A percentile compares a stretch with the other conserved stretches of the same genome.
phyloP scores from a whole-genome alignment of 371 early-diverging fungal genomes.

The Polyrhizophydium stewartii region DNA sequence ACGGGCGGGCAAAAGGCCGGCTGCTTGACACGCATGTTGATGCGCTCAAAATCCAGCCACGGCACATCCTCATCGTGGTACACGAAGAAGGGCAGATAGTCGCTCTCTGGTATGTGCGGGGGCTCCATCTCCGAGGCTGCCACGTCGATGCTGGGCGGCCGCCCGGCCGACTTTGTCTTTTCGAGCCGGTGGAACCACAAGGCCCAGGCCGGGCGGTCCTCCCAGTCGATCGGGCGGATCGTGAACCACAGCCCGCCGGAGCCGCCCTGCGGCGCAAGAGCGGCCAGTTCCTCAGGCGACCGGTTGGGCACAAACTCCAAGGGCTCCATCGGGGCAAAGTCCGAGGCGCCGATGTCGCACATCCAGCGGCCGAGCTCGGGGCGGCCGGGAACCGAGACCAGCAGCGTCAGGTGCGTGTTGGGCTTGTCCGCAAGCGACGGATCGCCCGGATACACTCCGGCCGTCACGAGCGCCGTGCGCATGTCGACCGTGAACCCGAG shows the following conservation, averaged over 20 bases:
- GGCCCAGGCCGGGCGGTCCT: background rate
- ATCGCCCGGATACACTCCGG: background rate
- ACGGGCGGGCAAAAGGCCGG: background rate
- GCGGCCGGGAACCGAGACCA: background rate
- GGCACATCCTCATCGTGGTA: background rate
- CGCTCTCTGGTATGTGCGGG: too few relatives aligned
- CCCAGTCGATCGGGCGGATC: background rate
- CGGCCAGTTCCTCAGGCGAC: too few relatives aligned
- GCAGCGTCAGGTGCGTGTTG: background rate
- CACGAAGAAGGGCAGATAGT: background rate
- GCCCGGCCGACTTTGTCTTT: background rate
- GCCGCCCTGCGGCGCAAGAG: too few relatives aligned
- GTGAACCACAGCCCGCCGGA: background rate
- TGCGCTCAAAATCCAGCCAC: background rate
- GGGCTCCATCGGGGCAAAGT: slow-evolving; percentile 1
- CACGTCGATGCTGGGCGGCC: too few relatives aligned
- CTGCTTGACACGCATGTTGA: background rate
- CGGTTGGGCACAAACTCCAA: background rate
- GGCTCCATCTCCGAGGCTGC: background rate
- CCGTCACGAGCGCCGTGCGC: background rate
- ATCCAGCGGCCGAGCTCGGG: background rate
- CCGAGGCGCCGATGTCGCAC: background rate
- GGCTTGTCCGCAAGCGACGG: background rate
- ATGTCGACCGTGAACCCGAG: background rate
- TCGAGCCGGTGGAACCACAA: background rate